phyloP scores from a whole-genome alignment of 2,329 filamentous ascomycete genomes.

The Plectosphaerella plurivora region DNA sequence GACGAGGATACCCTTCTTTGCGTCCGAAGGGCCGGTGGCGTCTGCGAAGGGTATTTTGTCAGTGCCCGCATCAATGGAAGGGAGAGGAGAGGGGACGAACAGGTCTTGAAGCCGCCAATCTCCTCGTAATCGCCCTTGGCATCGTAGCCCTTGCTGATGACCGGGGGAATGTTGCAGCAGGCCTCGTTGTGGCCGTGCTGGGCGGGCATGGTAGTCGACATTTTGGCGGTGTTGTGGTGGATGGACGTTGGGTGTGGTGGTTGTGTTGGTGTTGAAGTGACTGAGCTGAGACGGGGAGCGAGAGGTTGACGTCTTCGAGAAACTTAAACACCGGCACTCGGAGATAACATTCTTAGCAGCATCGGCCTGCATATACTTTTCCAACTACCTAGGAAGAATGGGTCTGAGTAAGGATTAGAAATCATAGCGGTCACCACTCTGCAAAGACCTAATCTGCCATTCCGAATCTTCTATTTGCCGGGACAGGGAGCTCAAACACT shows the following conservation, averaged over 20 bases:
- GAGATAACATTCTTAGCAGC: too few species aligned
- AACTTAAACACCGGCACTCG: too few species aligned
- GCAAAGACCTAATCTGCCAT: too few species aligned
- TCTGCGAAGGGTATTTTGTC: slow-evolving; percentile 26
- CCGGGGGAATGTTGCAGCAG: slow-evolving; percentile 56
- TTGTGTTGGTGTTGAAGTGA: slow-evolving; percentile 1
- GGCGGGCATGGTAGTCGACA: slow-evolving; percentile 44
- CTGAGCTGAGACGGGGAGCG: neutral
- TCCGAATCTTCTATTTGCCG: too few species aligned
- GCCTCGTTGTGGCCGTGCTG: slow-evolving; percentile 49
- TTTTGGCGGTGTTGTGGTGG: slow-evolving; percentile 15
- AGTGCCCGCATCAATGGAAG: neutral
- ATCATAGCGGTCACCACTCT: too few species aligned
- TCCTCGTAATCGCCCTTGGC: slow-evolving; percentile 53
- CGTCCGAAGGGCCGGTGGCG: slow-evolving; percentile 40
- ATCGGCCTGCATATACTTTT: too few species aligned
- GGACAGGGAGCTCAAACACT: too few species aligned
- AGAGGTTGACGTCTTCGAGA: neutral
- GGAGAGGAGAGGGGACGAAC: slow-evolving; percentile 17
- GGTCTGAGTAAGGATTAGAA: too few species aligned
- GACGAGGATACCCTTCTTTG: slow-evolving; percentile 55
- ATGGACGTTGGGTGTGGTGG: neutral
- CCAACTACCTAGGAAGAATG: too few species aligned
- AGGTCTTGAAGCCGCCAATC: slow-evolving; percentile 51
- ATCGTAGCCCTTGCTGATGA: slow-evolving; percentile 50